Evolutionary conservation across 352 stramenopile genomes (phyloP).

Genomic region (Phytophthora ohioensis): DNA sequence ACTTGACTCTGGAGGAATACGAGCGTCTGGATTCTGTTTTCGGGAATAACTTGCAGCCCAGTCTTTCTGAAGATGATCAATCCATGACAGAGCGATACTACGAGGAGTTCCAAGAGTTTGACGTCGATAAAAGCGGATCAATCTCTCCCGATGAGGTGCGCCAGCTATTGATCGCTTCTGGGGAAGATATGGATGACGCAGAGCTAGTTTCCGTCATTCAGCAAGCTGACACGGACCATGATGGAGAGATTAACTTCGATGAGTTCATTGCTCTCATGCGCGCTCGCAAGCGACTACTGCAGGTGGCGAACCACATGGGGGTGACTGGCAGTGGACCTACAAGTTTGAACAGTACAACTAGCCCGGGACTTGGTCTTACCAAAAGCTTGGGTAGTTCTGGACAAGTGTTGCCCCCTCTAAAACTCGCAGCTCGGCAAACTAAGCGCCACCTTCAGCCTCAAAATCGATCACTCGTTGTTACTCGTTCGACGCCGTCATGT

Average conservation of each 20-base stretch:
- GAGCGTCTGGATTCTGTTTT: conserved; percentile 72
- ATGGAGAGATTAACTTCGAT: conserved; percentile 82
- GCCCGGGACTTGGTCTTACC: conserved; percentile 14
- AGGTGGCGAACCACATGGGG: conserved; percentile 76
- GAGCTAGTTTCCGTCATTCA: conserved; percentile 72
- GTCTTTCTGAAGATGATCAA: conserved; percentile 16
- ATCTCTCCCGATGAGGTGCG: conserved; percentile 80
- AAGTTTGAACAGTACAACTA: conserved; percentile 10
- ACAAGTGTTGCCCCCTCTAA: conserved; percentile 65
- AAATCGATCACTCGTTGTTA: conserved; percentile 51
- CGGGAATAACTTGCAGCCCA: conserved; percentile 28
- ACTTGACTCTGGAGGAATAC: conserved; percentile 76
- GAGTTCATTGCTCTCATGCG: conserved; percentile 87
- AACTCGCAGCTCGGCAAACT: conserved; percentile 50
- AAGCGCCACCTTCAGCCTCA: conserved; percentile 60
- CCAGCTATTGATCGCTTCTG: conserved; percentile 60
- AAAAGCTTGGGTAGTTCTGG: conserved; percentile 11
- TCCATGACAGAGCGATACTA: conserved; percentile 63
- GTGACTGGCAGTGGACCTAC: conserved; percentile 46
- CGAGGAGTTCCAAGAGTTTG: conserved; percentile 73
- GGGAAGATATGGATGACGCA: conserved; percentile 80
- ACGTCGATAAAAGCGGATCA: conserved; percentile 78
- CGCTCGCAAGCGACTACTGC: conserved; percentile 75
- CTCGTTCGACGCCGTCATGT: conserved; percentile 62
- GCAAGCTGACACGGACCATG: conserved; percentile 74